These are phyloP conservation scores for Ochromonas danica DNA, from an alignment of 108 stramenopile species.

Conservation along the genomic window DNA sequence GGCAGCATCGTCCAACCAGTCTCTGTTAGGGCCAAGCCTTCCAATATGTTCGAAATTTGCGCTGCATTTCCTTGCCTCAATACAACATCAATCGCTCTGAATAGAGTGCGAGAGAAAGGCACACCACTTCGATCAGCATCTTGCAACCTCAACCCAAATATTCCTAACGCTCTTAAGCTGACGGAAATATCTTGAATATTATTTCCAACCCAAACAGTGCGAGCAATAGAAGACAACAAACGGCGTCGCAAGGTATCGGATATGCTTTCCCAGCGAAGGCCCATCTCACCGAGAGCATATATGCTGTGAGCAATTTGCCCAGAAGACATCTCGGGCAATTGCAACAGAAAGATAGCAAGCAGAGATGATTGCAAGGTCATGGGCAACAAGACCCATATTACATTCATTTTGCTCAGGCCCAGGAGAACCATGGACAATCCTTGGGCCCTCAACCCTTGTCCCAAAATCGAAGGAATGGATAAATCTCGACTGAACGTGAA, in stretches of 20 bases:
- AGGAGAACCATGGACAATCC: neutral
- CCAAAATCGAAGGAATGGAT: no score
- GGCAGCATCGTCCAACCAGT: neutral
- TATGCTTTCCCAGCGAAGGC: neutral
- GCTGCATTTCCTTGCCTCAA: neutral
- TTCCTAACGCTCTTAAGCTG: no score
- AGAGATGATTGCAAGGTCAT: no score
- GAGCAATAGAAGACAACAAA: neutral
- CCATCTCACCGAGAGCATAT: neutral
- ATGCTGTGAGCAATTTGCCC: no score
- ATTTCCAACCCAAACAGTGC: no score
- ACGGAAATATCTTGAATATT: no score
- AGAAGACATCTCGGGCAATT: no score
- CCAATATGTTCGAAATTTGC: neutral
- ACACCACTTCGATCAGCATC: neutral
- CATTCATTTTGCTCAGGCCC: neutral
- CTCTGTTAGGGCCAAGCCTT: neutral
- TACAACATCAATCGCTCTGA: no score
- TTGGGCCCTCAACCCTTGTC: neutral
- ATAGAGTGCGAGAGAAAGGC: no score
- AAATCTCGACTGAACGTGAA: no score
- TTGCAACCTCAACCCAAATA: no score
- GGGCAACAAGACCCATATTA: neutral
- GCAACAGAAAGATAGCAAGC: no score
- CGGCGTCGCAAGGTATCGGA: neutral